phyloP scores from a whole-genome alignment of 1,139 yeast genomes.

The Lodderomyces elongisporus region DNA sequence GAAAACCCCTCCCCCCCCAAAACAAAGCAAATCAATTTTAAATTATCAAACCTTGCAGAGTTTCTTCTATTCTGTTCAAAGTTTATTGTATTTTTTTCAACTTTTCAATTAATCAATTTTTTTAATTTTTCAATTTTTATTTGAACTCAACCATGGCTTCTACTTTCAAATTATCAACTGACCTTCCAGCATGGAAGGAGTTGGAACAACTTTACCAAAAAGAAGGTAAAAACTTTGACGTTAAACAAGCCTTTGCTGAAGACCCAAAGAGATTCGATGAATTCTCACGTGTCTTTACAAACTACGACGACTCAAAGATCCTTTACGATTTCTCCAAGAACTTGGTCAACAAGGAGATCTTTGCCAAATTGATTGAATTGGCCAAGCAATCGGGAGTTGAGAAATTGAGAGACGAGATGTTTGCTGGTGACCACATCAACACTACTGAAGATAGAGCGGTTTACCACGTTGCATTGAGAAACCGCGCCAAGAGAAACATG shows the following conservation, averaged over 20 bases:
- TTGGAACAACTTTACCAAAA: conserved; percentile 66
- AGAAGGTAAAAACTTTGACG: conserved; percentile 62
- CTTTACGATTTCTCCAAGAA: conserved; percentile 94
- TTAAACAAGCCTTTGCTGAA: conserved; percentile 68
- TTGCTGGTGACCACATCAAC: conserved; percentile 89
- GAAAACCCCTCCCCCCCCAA: too few species aligned
- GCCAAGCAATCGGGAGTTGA: conserved; percentile 92
- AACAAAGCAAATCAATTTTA: too few species aligned
- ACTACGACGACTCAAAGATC: conserved; percentile 82
- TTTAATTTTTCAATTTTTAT: too few species aligned
- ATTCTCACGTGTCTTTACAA: conserved; percentile 69
- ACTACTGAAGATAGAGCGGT: conserved; percentile 96
- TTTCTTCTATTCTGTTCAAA: too few species aligned
- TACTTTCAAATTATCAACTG: conserved; percentile 60
- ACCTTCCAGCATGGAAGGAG: conserved; percentile 79
- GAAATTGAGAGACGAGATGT: conserved; percentile 82
- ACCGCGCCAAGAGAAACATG: conserved; percentile 79
- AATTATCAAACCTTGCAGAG: too few species aligned
- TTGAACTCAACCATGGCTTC: conserved; percentile 29
- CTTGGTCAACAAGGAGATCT: conserved; percentile 79
- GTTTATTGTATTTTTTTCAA: too few species aligned
- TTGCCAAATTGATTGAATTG: conserved; percentile 60
- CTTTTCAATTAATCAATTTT: too few species aligned
- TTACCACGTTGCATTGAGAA: conserved; percentile 92
- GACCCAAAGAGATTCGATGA: conserved; percentile 75